Evolutionary conservation across 176 grass and related monocot species (phyloP).

Genomic region (Bromus sterilis): DNA sequence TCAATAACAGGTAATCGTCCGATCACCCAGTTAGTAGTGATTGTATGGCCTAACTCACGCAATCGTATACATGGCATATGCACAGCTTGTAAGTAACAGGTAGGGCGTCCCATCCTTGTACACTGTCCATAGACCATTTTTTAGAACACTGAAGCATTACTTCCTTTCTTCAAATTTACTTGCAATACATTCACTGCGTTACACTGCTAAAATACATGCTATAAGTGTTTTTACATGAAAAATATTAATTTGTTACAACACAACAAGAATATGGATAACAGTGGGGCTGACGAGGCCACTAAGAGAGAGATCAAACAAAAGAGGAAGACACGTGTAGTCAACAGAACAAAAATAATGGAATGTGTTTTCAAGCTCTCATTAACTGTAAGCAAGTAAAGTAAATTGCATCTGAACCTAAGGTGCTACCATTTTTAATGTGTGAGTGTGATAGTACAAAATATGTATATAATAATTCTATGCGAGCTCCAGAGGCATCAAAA

Average conservation of each 20-base stretch:
- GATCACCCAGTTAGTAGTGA: background rate
- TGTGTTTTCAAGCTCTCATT: background rate
- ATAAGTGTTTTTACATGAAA: background rate
- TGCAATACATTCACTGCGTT: background rate
- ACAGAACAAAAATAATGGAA: background rate
- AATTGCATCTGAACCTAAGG: background rate
- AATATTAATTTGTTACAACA: background rate
- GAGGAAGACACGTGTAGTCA: background rate
- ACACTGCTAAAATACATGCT: background rate
- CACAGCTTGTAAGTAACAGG: background rate
- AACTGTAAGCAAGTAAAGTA: background rate
- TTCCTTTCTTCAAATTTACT: background rate
- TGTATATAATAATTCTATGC: background rate
- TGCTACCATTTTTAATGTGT: background rate
- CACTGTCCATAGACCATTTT: background rate
- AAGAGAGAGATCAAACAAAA: slow-evolving; percentile 2
- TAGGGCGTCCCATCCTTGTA: background rate
- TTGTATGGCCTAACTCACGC: background rate
- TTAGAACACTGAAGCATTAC: background rate
- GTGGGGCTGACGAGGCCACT: background rate
- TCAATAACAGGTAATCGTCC: background rate
- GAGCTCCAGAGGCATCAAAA: background rate
- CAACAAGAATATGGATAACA: background rate
- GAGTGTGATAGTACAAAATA: background rate
- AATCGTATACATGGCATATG: background rate